These are phyloP conservation scores for Lachnellula willkommii DNA, from an alignment of 2,329 filamentous ascomycete genomes.

Conservation along the genomic window DNA sequence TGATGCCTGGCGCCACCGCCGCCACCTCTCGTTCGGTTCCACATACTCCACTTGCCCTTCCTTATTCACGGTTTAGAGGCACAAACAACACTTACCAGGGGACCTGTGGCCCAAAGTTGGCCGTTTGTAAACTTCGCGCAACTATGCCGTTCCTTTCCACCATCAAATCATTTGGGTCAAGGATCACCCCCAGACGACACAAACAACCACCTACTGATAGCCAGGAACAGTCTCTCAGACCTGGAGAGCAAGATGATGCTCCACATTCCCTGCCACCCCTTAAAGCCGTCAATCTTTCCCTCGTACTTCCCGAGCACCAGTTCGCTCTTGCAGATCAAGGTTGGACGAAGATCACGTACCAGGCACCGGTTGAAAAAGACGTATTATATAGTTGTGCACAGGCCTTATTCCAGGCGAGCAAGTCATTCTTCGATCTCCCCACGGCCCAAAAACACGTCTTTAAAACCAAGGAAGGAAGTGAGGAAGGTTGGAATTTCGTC, in stretches of 20 bases:
- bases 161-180: background rate
- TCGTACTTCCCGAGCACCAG: constrained; percentile 15
- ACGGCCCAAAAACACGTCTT: constrained; percentile 18
- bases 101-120: too few relatives aligned
- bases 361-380: constrained; percentile 3
- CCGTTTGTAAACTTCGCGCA: background rate
- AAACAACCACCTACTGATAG: background rate
- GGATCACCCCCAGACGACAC: background rate
- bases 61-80: too few relatives aligned
- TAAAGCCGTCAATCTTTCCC: constrained; percentile 14
- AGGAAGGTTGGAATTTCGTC: constrained; percentile 24
- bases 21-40: too few relatives aligned
- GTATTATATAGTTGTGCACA: constrained; percentile 15
- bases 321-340: constrained; percentile 20
- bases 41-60: too few relatives aligned
- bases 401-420: constrained; percentile 19
- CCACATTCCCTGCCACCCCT: constrained; percentile 3
- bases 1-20: too few relatives aligned
- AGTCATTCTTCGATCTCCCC: constrained; percentile 22
- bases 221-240: background rate
- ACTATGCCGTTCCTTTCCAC: background rate
- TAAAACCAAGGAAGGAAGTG: constrained; percentile 17
- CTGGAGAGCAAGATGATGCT: background rate
- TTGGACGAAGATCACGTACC: constrained; percentile 22
- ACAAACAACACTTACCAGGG: too few relatives aligned